Conservation (phyloP, 306 rosid species). For the Glycine soja region DNA sequence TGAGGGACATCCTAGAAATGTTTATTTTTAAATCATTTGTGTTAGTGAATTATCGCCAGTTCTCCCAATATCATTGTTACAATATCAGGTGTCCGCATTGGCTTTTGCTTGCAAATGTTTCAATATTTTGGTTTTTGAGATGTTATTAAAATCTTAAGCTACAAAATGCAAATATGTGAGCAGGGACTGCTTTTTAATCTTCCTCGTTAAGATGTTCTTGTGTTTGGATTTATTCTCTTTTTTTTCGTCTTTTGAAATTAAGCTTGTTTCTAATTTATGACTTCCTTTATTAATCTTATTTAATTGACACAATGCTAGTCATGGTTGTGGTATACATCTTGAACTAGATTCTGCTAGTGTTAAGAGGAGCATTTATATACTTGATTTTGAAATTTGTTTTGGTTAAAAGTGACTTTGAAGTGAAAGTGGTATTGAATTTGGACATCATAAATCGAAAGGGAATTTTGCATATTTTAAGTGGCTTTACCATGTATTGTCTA, state of each 20-base stretch:
- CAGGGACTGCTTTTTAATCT: neutral
- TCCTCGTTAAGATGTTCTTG: neutral
- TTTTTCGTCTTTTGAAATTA: too few relatives aligned
- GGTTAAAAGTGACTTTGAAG: too few relatives aligned
- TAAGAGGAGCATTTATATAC: too few relatives aligned
- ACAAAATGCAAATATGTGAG: neutral
- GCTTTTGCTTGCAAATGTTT: slow-evolving; percentile 19
- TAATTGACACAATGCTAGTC: too few relatives aligned
- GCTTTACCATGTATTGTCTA: too few relatives aligned
- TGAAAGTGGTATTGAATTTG: too few relatives aligned
- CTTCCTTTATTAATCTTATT: too few relatives aligned
- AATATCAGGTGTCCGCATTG: neutral
- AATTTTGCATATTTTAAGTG: too few relatives aligned
- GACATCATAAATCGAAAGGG: too few relatives aligned
- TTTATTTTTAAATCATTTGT: neutral
- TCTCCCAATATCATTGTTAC: slow-evolving; percentile 8
- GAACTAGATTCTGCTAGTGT: too few relatives aligned
- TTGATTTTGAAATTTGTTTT: too few relatives aligned
- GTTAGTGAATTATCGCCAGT: neutral
- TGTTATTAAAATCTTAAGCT: neutral
- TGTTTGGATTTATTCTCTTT: neutral
- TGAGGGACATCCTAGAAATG: neutral
- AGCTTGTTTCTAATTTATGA: neutral
- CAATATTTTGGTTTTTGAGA: neutral
- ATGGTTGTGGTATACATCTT: too few relatives aligned